Evolutionary conservation across 1,284 basidiomycete genomes (phyloP).

Genomic region (Xerocomus alliaceus): DNA sequence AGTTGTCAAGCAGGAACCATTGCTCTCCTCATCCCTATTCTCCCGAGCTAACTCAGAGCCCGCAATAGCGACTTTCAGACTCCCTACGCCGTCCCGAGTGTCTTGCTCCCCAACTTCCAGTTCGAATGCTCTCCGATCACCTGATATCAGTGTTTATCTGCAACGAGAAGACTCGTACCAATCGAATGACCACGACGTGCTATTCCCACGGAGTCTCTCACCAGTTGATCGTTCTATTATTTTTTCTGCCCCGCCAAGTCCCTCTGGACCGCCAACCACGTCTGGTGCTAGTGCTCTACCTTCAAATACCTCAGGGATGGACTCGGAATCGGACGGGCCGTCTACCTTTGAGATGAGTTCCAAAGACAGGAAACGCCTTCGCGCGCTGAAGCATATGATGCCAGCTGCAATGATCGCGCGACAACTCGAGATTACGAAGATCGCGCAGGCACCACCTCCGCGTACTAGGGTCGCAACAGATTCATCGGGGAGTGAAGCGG

Average conservation of each 20-base stretch:
- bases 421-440: constrained; percentile 29
- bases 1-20: constrained; percentile 12
- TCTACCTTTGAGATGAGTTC: constrained; percentile 26
- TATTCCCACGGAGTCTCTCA: constrained; percentile 5
- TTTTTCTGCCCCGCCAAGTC: constrained; percentile 22
- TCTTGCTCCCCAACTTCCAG: constrained; percentile 14
- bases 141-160: constrained; percentile 16
- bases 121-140: constrained; percentile 11
- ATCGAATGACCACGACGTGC: constrained; percentile 12
- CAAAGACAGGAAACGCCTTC: constrained; percentile 43
- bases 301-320: constrained; percentile 22
- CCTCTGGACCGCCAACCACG: constrained; percentile 26
- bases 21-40: constrained; percentile 5
- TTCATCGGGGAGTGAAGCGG: constrained; percentile 41
- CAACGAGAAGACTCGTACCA: constrained; percentile 23
- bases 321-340: constrained; percentile 25
- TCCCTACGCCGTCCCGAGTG: background rate
- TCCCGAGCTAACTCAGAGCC: constrained; percentile 21
- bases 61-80: constrained; percentile 1
- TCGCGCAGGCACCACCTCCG: constrained; percentile 7
- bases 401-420: constrained; percentile 52
- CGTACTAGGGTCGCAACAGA: constrained; percentile 20
- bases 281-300: constrained; percentile 25
- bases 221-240: constrained; percentile 3
- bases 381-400: constrained; percentile 50